These are phyloP conservation scores for Sporisorium exsertum DNA, from an alignment of 1,284 basidiomycete species.

Conservation along the genomic window DNA sequence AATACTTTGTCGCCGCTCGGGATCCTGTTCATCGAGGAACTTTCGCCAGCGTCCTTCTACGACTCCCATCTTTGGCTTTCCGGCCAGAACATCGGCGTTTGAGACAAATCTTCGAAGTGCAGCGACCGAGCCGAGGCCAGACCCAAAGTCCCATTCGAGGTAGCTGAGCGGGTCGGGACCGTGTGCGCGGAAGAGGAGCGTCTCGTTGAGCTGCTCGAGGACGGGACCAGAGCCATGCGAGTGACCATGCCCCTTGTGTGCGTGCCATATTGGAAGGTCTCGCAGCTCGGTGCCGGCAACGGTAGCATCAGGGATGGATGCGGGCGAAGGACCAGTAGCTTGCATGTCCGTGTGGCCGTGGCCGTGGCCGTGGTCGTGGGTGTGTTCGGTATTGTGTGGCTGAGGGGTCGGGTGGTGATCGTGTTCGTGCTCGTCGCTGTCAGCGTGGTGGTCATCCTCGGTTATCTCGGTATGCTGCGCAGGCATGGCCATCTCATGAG, in stretches of 20 bases:
- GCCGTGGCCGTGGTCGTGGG: not conserved
- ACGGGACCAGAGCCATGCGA: slow-evolving; percentile 44
- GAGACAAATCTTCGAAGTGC: slow-evolving; percentile 53
- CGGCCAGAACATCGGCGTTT: slow-evolving; percentile 37
- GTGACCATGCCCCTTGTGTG: slow-evolving; percentile 42
- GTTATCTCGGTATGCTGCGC: not conserved
- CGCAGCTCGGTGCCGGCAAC: slow-evolving; percentile 21
- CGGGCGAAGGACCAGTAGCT: slow-evolving; percentile 18
- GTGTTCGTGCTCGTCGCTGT: not conserved
- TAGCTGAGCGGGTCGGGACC: slow-evolving; percentile 67
- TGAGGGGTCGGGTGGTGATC: too few relatives aligned
- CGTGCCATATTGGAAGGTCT: slow-evolving; percentile 27
- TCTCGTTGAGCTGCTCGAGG: slow-evolving; percentile 56
- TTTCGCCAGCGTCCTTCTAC: slow-evolving; percentile 62
- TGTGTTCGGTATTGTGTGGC: slow-evolving; percentile 8
- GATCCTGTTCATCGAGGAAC: slow-evolving; percentile 53
- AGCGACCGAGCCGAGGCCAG: slow-evolving; percentile 41
- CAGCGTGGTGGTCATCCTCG: slow-evolving; percentile 1
- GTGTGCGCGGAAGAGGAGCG: slow-evolving; percentile 54
- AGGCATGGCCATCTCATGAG: not conserved
- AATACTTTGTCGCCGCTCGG: slow-evolving; percentile 28
- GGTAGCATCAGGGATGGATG: slow-evolving; percentile 16
- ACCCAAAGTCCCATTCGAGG: slow-evolving; percentile 65
- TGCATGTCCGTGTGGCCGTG: slow-evolving; percentile 14
- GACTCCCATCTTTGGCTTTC: slow-evolving; percentile 53